Base-by-base conservation (phyloP, 2,329 filamentous ascomycete species). In the Helminthosporium solani region DNA sequence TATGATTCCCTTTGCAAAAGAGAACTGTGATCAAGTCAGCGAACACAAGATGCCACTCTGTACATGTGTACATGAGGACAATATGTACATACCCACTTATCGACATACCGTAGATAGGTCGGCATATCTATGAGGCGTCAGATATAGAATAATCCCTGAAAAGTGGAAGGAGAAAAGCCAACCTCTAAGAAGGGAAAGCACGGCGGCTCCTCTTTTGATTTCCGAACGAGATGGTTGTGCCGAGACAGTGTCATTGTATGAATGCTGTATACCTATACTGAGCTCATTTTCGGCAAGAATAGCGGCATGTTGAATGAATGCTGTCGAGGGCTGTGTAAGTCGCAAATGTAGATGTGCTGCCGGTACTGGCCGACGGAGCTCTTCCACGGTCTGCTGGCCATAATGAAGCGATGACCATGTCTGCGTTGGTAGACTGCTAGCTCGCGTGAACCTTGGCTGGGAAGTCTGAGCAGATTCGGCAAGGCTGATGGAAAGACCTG, bases 1-100 rank as follows among this genome's bases (percentile, higher is more conserved):
- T n/a, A 69, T 52, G n/a, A 67, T 52, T 0, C 66, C 66, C 23
- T 58, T 51, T 3, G 56, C 58, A 15, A 64, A 60, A 3, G 57
- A 61, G 36, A 67, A 68, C 59, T 54, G 20, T 56, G 6, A n/a
- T 18, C 4, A 33, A 2, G 25, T 30, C 12, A 30, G 18, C 23
- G 16, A 27, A 2, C 15, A 31, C n/a, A 16, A 3, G 12, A 28
- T 7, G 7, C 36, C 14, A 2, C 19, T n/a, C 19, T 8, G 21
- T 8, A 19, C 6, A 12, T 9, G 15, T 8, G 21, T 8, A 19
- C 6, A 12, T 9, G 15, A 11, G 19, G n/a, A 33, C 12, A 7
- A 15, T 12, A 12, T 31, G 14, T 42, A 35, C 40, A 20, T 42
- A 42, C 53, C 35, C 56, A 61, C 36, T 64, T 61, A n/a, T 66